These are phyloP conservation scores for Penicillium manginii DNA, from an alignment of 495 filamentous ascomycete genomes.

Conservation along the genomic window DNA sequence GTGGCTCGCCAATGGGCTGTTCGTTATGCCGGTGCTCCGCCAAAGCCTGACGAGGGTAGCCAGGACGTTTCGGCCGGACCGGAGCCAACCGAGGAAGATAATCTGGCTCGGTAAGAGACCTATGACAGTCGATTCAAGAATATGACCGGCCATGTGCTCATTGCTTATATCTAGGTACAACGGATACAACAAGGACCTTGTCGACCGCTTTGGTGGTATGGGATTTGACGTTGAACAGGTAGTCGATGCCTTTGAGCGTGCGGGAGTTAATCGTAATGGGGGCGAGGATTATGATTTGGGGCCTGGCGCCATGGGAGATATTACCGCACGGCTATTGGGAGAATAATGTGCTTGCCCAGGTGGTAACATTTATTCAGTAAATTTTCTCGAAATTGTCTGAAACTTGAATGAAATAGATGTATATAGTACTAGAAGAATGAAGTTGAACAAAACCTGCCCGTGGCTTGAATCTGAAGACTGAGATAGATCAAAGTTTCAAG, in stretches of 20 bases:
- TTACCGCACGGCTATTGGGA: conserved; percentile 81
- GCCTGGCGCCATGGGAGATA: conserved; percentile 85
- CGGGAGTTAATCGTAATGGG: conserved; percentile 76
- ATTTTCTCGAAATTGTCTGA: conserved; percentile 6
- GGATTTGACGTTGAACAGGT: conserved; percentile 90
- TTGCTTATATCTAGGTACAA: conserved; percentile 62
- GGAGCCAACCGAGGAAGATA: conserved; percentile 45
- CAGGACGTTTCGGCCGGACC: conserved; percentile 51
- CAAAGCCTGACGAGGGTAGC: conserved; percentile 49
- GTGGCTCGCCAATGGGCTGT: conserved; percentile 91
- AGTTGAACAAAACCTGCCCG: neutral
- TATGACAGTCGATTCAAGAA: neutral
- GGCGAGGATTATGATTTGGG: conserved; percentile 83
- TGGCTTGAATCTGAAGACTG: neutral
- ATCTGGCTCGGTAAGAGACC: conserved; percentile 46
- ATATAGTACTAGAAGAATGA: conserved; percentile 9
- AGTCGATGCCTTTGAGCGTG: conserved; percentile 79
- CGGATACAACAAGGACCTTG: conserved; percentile 83
- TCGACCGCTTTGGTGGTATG: conserved; percentile 91
- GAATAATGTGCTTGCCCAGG: conserved; percentile 57
- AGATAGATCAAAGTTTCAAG: neutral
- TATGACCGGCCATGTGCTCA: conserved; percentile 18
- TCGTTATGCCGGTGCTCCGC: conserved; percentile 79
- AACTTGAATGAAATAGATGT: conserved; percentile 1
- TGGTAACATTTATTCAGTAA: no score